Conservation (phyloP, 2,329 filamentous ascomycete species). For the Cylindrodendrum hubeiense region DNA sequence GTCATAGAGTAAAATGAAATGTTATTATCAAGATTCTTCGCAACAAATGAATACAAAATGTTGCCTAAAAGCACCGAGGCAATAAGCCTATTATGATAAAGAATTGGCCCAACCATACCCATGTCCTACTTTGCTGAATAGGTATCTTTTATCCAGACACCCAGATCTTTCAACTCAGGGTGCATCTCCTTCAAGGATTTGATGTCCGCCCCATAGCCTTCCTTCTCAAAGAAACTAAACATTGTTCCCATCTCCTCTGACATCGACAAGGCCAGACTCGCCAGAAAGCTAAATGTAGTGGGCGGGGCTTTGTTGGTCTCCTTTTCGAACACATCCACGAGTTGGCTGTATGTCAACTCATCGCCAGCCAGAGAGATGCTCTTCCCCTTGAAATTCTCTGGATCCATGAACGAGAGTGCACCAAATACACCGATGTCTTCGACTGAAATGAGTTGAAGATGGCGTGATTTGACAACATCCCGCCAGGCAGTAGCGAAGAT, state of each 20-base stretch:
- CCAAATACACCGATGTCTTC: conserved; percentile 31
- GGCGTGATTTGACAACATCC: background rate
- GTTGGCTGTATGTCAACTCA: conserved; percentile 27
- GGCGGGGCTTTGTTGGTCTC: conserved; percentile 11
- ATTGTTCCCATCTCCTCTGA: conserved; percentile 30
- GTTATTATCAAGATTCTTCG: too few relatives aligned
- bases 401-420: conserved; percentile 13
- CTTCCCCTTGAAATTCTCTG: conserved; percentile 5
- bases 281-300: conserved; percentile 26
- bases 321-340: conserved; percentile 22
- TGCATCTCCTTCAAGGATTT: too few relatives aligned
- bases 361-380: conserved; percentile 26
- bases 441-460: conserved; percentile 18
- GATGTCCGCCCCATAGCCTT: too few relatives aligned
- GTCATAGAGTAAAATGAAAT: too few relatives aligned
- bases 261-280: conserved; percentile 24
- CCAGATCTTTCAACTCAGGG: too few relatives aligned
- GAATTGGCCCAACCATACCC: too few relatives aligned
- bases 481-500: background rate
- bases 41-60: too few relatives aligned
- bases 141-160: too few relatives aligned
- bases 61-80: too few relatives aligned
- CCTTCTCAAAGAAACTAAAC: too few relatives aligned
- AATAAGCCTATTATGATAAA: too few relatives aligned
- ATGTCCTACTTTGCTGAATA: too few relatives aligned